Evolutionary conservation across 805 yeast genomes (phyloP), one percentile per base, ranked within the genome.

Genomic region (Ogataea trehaloabstinens): DNA sequence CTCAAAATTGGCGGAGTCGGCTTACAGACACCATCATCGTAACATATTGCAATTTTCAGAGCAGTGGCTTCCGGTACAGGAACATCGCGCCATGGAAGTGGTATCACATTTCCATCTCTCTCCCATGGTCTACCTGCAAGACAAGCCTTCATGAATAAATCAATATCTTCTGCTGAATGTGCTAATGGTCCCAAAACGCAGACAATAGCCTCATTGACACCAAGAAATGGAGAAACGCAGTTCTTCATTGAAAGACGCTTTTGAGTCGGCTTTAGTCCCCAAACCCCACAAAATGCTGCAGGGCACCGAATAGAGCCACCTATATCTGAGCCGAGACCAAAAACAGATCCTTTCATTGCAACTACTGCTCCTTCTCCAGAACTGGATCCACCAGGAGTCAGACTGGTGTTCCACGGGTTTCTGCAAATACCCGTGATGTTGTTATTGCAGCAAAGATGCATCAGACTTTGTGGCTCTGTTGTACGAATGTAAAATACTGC

Each of bases 231-330:
- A 49, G 63, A 68, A 8, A 67, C 65, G 18, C 58, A 56, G 34
- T 65, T 61, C 12, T 35, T 29, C 45, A 53, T 33, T 15, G 82
- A 75, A 38, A 76, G 60, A 38, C 82, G 64, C 15, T 68, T 70
- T 12, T 67, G 61, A 12, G 79, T 66, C 32, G 76, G 70, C 45
- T 73, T 67, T 30, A 77, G 52, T 19, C 78, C 67, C 62, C 70
- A 74, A 34, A 67, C 55, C 13, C 81, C 80, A 32, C 67, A 60
- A 53, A 73, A 74, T 6, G 73, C 76, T 2, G 80, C 76, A 2
- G 82, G 82, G 19, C 64, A 58, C 21, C 82, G 66, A 30, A 76
- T 74, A 2, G 78, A 71, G 4, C 82, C 82, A 15, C 79, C 80
- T 31, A 74, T 74, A 38, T 75, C 80, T 37, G 72, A 57, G 13